Evolutionary conservation across 139 green algal genomes (phyloP).

Genomic region (Chlamydomonas urium): DNA sequence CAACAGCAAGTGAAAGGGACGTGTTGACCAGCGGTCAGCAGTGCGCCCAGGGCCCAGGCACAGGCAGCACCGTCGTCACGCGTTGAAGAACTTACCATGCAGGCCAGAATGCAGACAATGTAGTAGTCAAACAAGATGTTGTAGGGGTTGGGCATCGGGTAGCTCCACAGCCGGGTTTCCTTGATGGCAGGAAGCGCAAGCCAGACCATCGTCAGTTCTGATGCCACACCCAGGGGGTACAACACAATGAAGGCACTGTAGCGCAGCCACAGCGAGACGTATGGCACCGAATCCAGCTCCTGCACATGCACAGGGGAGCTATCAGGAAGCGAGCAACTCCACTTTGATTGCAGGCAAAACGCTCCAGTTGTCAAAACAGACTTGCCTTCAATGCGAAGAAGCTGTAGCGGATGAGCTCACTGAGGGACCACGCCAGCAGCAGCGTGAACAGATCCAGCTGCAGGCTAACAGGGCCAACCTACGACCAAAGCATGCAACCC

Average conservation of each 20-base stretch:
- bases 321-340: no score
- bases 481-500: no score
- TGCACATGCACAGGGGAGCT: no score
- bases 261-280: slow-evolving; percentile 78
- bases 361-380: no score
- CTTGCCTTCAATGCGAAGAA: slow-evolving; percentile 85
- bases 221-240: slow-evolving; percentile 85
- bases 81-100: slow-evolving; percentile 2
- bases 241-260: slow-evolving; percentile 89
- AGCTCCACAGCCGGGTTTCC: slow-evolving; percentile 33
- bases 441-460: slow-evolving; percentile 59
- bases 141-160: slow-evolving; percentile 73
- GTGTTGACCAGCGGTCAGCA: neutral
- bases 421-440: slow-evolving; percentile 81
- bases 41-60: neutral
- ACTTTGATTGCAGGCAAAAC: no score
- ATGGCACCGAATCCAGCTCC: slow-evolving; percentile 23
- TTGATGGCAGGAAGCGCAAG: slow-evolving; percentile 66
- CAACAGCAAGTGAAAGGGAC: slow-evolving; percentile 33
- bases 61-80: neutral
- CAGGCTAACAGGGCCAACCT: slow-evolving; percentile 21
- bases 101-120: slow-evolving; percentile 40
- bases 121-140: slow-evolving; percentile 86
- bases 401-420: slow-evolving; percentile 86
- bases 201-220: slow-evolving; percentile 77